Conservation (phyloP, 257 asterid genomes). For the Buddleja alternifolia region DNA sequence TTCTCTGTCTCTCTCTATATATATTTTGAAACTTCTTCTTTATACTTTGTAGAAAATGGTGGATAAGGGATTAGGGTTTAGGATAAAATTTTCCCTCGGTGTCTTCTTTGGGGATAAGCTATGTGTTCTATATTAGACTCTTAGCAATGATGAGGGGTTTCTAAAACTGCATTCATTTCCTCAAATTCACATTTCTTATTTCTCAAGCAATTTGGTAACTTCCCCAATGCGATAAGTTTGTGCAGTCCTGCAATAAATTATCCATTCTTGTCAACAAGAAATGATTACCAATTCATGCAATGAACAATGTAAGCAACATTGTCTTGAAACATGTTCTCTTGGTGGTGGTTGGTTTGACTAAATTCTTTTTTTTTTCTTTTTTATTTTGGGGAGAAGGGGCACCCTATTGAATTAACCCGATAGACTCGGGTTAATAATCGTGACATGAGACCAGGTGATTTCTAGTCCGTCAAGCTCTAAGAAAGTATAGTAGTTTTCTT, state of each 20-base stretch:
- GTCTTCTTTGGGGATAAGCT: neutral
- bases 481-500: too few relatives aligned
- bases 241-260: slow-evolving; percentile 26
- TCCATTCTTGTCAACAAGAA: neutral
- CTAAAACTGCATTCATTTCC: slow-evolving; percentile 4
- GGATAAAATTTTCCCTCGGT: too few relatives aligned
- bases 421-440: too few relatives aligned
- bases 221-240: neutral
- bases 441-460: too few relatives aligned
- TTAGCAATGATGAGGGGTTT: neutral
- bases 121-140: neutral
- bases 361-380: too few relatives aligned
- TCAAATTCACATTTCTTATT: neutral
- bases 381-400: too few relatives aligned
- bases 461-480: too few relatives aligned
- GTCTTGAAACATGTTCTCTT: slow-evolving; percentile 4
- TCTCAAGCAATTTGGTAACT: slow-evolving; percentile 16
- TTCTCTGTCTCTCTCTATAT: neutral
- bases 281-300: neutral
- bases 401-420: too few relatives aligned
- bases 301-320: slow-evolving; percentile 11
- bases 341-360: too few relatives aligned
- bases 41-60: slow-evolving; percentile 14
- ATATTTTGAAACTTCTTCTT: neutral
- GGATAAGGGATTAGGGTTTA: too few relatives aligned